These are phyloP conservation scores for Coniosporium tulheliwenetii DNA, from an alignment of 2,329 filamentous ascomycete genomes.

Conservation along the genomic window DNA sequence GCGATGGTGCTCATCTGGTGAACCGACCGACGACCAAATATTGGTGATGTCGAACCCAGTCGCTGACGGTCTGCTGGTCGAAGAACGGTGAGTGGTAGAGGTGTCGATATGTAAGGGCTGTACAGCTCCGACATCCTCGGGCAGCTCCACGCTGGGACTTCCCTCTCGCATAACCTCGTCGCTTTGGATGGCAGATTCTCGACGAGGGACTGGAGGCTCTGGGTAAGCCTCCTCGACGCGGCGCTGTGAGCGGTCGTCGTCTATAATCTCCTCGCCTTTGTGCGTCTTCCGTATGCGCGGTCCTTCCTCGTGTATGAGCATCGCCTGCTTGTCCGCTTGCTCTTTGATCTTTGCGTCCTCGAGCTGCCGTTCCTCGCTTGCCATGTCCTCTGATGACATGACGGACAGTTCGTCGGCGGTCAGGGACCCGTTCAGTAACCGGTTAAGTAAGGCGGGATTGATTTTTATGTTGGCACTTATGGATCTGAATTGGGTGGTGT, in stretches of 20 bases:
- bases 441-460: constrained; percentile 63
- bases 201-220: constrained; percentile 27
- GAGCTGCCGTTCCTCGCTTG: constrained; percentile 73
- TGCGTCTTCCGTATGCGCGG: constrained; percentile 78
- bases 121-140: constrained; percentile 13
- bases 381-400: constrained; percentile 84
- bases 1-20: constrained; percentile 40
- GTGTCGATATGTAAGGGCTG: constrained; percentile 20
- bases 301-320: constrained; percentile 57
- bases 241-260: constrained; percentile 45
- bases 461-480: constrained; percentile 79
- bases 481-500: constrained; percentile 52
- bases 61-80: constrained; percentile 34
- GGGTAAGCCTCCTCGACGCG: constrained; percentile 29
- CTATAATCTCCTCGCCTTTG: constrained; percentile 85
- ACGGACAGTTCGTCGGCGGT: constrained; percentile 63
- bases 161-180: not conserved
- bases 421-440: constrained; percentile 57
- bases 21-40: constrained; percentile 71
- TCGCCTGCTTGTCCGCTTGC: constrained; percentile 67
- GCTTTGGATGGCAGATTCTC: constrained; percentile 5
- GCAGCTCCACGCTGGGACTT: constrained; percentile 14
- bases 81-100: constrained; percentile 3
- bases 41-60: constrained; percentile 69
- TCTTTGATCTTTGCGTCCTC: constrained; percentile 65